phyloP scores from a whole-genome alignment of 2,329 filamentous ascomycete species.

The Ophiostoma ips region DNA sequence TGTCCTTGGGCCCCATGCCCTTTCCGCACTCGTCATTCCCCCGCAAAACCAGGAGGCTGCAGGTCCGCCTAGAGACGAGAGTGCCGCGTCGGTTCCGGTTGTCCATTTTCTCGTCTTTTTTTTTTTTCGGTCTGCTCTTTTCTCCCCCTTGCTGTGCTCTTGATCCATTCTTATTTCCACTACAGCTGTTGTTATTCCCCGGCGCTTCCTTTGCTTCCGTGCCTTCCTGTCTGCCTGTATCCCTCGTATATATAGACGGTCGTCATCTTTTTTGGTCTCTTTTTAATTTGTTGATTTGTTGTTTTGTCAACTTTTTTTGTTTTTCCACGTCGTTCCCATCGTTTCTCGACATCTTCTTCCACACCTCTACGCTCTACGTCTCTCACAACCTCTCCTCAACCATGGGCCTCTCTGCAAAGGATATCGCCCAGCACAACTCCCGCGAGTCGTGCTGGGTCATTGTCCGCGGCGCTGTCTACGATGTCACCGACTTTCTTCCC shows the following conservation, averaged over 20 bases:
- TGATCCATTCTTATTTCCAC: neutral
- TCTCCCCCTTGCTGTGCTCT: neutral
- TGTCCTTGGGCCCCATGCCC: neutral
- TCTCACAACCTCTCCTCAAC: neutral
- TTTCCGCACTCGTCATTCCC: neutral
- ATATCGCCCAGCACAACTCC: conserved; percentile 23
- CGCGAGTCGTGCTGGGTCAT: conserved; percentile 26
- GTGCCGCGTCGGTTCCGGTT: neutral
- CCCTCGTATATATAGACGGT: neutral
- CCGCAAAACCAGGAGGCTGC: neutral
- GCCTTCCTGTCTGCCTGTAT: neutral
- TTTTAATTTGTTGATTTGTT: no score
- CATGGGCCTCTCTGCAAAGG: conserved; percentile 18
- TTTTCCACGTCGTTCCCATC: no score
- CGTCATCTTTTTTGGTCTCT: neutral
- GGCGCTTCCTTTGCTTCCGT: neutral
- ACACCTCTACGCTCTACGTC: neutral
- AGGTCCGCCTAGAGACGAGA: neutral
- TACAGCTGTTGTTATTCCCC: neutral
- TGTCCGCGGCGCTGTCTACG: conserved; percentile 17
- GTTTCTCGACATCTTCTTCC: no score
- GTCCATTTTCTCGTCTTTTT: neutral
- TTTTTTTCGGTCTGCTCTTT: neutral
- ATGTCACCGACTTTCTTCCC: conserved; percentile 28
- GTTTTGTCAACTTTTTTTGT: neutral